These are phyloP conservation scores for Trypanosoma mega DNA, from an alignment of 208 protist genomes.

Conservation along the genomic window DNA sequence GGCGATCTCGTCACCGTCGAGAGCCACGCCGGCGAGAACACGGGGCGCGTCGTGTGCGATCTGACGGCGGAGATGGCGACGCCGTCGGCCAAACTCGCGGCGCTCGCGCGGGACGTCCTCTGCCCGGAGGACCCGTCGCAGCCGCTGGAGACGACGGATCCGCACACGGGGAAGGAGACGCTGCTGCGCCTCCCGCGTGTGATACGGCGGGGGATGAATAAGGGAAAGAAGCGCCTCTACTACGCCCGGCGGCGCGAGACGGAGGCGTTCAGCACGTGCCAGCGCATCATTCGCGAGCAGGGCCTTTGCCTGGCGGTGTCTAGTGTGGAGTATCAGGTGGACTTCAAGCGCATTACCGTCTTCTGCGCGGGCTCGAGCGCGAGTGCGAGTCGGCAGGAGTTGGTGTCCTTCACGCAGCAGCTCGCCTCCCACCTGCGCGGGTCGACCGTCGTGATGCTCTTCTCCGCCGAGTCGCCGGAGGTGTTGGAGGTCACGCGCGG, in stretches of 20 bases:
- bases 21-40: conserved; percentile 43
- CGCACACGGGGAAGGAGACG: conserved; percentile 15
- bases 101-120: conserved; percentile 16
- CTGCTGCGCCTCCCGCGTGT: conserved; percentile 62
- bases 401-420: conserved; percentile 29
- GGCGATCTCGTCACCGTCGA: conserved; percentile 74
- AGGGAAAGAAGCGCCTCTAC: conserved; percentile 76
- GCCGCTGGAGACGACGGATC: conserved; percentile 22
- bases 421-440: conserved; percentile 34
- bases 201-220: conserved; percentile 68
- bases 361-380: conserved; percentile 29
- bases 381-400: conserved; percentile 33
- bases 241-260: conserved; percentile 59
- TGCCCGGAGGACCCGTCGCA: conserved; percentile 23
- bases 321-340: conserved; percentile 73
- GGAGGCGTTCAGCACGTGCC: conserved; percentile 47
- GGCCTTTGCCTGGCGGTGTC: conserved; percentile 31
- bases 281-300: conserved; percentile 40
- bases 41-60: conserved; percentile 54
- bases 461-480: conserved; percentile 32
- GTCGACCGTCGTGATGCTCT: conserved; percentile 58
- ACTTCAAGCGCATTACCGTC: conserved; percentile 61
- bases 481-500: conserved; percentile 50
- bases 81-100: background rate
- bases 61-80: conserved; percentile 34